Percentiles rank a stretch among this genome's conserved stretches.
Evolutionary conservation across 306 rosid species (phyloP).

Genomic region (Pterocarpus macrocarpus): DNA sequence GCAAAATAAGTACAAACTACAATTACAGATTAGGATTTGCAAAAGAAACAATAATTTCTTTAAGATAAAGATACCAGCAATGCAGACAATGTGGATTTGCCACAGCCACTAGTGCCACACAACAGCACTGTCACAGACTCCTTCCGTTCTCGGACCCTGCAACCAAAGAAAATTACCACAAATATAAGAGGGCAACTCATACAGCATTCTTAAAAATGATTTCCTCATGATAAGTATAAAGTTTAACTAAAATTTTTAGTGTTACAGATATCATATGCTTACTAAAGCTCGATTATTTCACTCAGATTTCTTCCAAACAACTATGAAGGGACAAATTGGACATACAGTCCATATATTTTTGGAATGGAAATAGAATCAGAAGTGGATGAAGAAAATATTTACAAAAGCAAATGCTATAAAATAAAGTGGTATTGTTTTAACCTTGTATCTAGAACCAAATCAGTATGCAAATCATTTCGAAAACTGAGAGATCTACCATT

Average conservation of each 20-base stretch:
- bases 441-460: conserved; percentile 12
- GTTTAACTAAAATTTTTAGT: conserved; percentile 6
- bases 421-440: not conserved
- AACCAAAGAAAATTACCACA: conserved; percentile 25
- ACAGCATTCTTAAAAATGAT: not conserved
- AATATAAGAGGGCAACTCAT: not conserved
- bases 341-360: not conserved
- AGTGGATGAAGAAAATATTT: conserved; percentile 19
- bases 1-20: conserved; percentile 43
- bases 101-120: conserved; percentile 99
- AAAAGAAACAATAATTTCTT: conserved; percentile 40
- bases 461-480: conserved; percentile 24
- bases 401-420: not conserved
- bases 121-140: conserved; percentile 89
- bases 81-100: conserved; percentile 95
- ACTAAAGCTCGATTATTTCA: not conserved
- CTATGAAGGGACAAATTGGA: conserved; percentile 21
- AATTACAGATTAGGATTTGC: conserved; percentile 39
- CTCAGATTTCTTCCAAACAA: not conserved
- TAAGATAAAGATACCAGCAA: conserved; percentile 75
- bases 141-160: conserved; percentile 90
- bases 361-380: conserved; percentile 21
- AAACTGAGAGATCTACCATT: conserved; percentile 16
- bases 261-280: conserved; percentile 7
- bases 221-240: not conserved